A percentile compares a stretch with the other conserved stretches of the same genome.
Conservation (phyloP, 2,329 filamentous ascomycete species). For the Tolypocladium cylindrosporum region DNA sequence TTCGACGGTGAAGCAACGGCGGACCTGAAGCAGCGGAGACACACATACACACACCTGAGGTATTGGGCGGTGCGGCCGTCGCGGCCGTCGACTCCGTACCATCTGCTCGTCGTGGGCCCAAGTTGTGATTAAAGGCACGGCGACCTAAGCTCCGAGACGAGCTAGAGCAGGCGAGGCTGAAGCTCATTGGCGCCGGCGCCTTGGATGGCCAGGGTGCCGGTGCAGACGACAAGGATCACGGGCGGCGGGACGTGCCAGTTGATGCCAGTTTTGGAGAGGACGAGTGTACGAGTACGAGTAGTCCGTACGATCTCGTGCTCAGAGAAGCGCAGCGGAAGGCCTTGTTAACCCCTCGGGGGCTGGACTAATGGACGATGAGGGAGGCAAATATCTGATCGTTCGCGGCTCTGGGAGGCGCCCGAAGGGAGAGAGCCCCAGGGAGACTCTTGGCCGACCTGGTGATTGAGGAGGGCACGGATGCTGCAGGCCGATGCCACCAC, state of each 20-base stretch:
- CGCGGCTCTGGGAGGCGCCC: background rate
- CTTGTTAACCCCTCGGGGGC: no score
- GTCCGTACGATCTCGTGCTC: no score
- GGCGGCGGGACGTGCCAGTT: background rate
- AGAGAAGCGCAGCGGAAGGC: no score
- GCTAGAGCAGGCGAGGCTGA: conserved; percentile 10
- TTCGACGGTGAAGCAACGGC: background rate
- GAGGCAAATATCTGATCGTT: background rate
- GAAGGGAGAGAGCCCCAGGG: background rate
- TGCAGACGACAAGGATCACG: background rate
- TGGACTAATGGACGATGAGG: background rate
- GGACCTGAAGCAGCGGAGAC: background rate
- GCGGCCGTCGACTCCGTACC: background rate
- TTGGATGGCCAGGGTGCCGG: background rate
- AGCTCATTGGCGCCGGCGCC: conserved; percentile 10
- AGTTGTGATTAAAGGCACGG: conserved; percentile 15
- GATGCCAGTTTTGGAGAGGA: background rate
- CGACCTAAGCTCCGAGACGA: conserved; percentile 14
- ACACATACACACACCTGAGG: background rate
- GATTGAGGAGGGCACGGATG: background rate
- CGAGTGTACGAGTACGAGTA: background rate
- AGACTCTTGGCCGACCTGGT: background rate
- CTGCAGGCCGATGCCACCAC: background rate
- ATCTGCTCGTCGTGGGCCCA: background rate
- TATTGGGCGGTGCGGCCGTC: background rate